A percentile compares a stretch with the other conserved stretches of the same genome.
These are phyloP conservation scores for Trichocladium uniseriatum DNA, from an alignment of 495 filamentous ascomycete species.

Conservation along the genomic window DNA sequence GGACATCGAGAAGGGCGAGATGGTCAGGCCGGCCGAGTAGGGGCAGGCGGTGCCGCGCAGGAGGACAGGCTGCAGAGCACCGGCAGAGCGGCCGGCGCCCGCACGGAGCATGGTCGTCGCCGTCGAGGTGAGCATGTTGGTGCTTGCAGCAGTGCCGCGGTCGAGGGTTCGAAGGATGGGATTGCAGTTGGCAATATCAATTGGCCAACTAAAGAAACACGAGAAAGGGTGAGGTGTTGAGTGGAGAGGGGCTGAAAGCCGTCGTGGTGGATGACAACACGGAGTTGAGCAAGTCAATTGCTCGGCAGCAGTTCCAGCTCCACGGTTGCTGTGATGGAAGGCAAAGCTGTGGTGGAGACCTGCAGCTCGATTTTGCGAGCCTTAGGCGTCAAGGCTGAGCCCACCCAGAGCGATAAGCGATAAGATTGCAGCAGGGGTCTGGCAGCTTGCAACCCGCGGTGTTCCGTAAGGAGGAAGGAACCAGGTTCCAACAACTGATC, in stretches of 20 bases:
- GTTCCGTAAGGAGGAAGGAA: no score
- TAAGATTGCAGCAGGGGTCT: not conserved
- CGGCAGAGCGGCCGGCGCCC: conserved; percentile 21
- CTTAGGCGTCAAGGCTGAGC: not conserved
- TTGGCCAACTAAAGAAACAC: not conserved
- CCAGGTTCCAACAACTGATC: no score
- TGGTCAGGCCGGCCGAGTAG: conserved; percentile 16
- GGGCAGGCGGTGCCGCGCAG: conserved; percentile 23
- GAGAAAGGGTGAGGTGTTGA: no score
- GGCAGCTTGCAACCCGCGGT: no score
- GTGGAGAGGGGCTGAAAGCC: conserved; percentile 6
- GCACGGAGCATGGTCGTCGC: conserved; percentile 27
- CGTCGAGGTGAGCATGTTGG: conserved; percentile 24
- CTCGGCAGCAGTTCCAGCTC: not conserved
- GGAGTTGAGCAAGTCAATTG: conserved; percentile 2
- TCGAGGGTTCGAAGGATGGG: not conserved
- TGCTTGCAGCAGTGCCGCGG: not conserved
- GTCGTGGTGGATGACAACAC: not conserved
- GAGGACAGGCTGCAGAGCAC: conserved; percentile 20
- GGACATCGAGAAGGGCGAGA: conserved; percentile 13
- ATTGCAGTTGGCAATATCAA: not conserved
- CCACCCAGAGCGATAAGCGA: not conserved
- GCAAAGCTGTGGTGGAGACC: conserved; percentile 12
- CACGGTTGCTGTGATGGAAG: conserved; percentile 5
- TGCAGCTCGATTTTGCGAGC: conserved; percentile 5